These are phyloP conservation scores for Sclerotinia spermophila DNA, from an alignment of 2,329 filamentous ascomycete species.

Conservation along the genomic window DNA sequence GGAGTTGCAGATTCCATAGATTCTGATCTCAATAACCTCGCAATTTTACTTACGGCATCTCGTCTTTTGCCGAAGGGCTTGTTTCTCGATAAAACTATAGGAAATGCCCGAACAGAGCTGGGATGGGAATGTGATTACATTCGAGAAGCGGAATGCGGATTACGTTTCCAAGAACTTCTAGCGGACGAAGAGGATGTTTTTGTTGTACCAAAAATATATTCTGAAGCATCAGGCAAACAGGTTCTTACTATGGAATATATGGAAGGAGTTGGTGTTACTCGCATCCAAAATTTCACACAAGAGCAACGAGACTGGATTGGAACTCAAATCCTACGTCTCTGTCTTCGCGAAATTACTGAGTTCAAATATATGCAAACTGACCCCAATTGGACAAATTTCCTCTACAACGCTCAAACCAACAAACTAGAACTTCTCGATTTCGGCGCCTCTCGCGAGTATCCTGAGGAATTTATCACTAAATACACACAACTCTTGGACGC, in stretches of 20 bases:
- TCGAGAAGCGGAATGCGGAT: conserved; percentile 79
- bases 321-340: conserved; percentile 86
- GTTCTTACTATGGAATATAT: conserved; percentile 94
- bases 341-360: conserved; percentile 86
- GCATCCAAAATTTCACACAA: conserved; percentile 71
- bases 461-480: conserved; percentile 69
- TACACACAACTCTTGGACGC: conserved; percentile 81
- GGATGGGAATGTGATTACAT: conserved; percentile 97
- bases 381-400: conserved; percentile 98
- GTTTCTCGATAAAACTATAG: conserved; percentile 95
- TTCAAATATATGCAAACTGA: conserved; percentile 99
- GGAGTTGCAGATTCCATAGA: conserved; percentile 95
- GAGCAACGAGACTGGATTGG: conserved; percentile 93
- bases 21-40: conserved; percentile 91
- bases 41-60: conserved; percentile 84
- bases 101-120: conserved; percentile 86
- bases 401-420: conserved; percentile 71
- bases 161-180: conserved; percentile 74
- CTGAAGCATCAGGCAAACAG: conserved; percentile 76
- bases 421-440: conserved; percentile 93
- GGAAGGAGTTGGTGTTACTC: conserved; percentile 80
- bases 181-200: conserved; percentile 71
- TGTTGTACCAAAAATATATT: conserved; percentile 71
- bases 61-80: conserved; percentile 85
- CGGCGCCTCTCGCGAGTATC: conserved; percentile 84